Base-by-base conservation (phyloP, 179 eudicot genomes). In the Camellia oleifera region DNA sequence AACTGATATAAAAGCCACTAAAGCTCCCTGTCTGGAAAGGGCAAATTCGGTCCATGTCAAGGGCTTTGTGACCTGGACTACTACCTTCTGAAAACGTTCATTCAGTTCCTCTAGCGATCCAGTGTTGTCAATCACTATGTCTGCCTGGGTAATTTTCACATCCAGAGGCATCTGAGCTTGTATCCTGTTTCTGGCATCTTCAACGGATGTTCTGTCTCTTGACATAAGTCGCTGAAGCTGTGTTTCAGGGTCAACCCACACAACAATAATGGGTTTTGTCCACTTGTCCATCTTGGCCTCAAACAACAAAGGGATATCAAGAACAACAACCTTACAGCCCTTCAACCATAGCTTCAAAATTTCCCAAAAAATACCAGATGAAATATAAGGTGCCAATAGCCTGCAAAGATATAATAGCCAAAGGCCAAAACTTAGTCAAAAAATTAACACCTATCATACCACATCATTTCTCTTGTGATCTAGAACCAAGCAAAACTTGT, bases 231-330 rank as follows among this genome's bases (percentile, higher is more conserved):
- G 86, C 79, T 83, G 89, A 54, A 92, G 93, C 74, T 96, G 97
- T 72, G 97, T 96, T 82, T 92, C 89, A 14, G 88, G 88, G 83
- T 94, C 97, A 65, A 94, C 93, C 94, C 97, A 94, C 50, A 96
- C 94, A 72, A 92, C 94, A 69, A 96, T 84, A 20, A 86, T 84
- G 20, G 97, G 98, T 64, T 89, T 89, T 42, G 98, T 90, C 99
- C 99, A 96, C 78, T 84, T 91, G 83, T 92, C 97, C 88, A 96
- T 88, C 82, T 92, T 96, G 77, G 90, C 97, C 86, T 94, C 99
- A 66, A 94, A 96, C 85, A 96, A 71, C 69, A 96, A 85, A 57
- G 99, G 99, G 74, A 94, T 82, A 74, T 96, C 99, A 50, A 94
- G 94, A 77, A 94, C 89, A 72, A 96, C 94, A 42, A 89, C 87